phyloP scores from a whole-genome alignment of 2,329 filamentous ascomycete species.

The Sodiomyces alkalinus region DNA sequence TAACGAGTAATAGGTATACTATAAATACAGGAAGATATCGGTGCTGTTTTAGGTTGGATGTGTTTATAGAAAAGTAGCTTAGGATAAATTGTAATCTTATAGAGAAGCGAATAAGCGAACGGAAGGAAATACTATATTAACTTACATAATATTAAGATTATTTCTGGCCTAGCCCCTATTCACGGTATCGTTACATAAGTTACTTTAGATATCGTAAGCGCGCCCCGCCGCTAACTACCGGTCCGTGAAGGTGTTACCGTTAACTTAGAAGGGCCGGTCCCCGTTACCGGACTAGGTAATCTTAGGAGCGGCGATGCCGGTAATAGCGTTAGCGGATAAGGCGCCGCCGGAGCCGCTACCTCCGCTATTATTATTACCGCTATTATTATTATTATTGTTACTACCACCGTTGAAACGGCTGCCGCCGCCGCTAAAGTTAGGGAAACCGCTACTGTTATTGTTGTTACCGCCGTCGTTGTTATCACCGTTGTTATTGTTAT shows the following conservation, averaged over 20 bases:
- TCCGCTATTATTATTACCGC: constrained; percentile 5
- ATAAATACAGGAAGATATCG: no score
- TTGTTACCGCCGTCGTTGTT: constrained; percentile 8
- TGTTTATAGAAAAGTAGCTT: no score
- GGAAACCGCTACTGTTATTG: constrained; percentile 6
- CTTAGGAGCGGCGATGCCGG: constrained; percentile 33
- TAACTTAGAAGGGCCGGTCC: constrained; percentile 38
- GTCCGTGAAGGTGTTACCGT: constrained; percentile 42
- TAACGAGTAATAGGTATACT: no score
- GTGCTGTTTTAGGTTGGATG: no score
- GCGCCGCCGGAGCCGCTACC: constrained; percentile 13
- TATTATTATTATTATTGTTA: constrained; percentile 6
- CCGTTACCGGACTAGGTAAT: constrained; percentile 31
- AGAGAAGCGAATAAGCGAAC: no score
- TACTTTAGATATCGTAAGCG: constrained; percentile 49
- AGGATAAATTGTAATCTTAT: no score
- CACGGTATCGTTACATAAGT: constrained; percentile 39
- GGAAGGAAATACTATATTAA: no score
- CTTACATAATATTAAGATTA: no score
- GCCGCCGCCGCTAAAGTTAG: constrained; percentile 2
- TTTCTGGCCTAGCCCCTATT: no score
- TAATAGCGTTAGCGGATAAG: constrained; percentile 22
- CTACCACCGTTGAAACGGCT: constrained; percentile 2
- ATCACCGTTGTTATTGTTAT: constrained; percentile 8
- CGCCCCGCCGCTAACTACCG: constrained; percentile 39